Evolutionary conservation across 2,329 filamentous ascomycete species (phyloP).

Genomic region (Penicillium palitans): DNA sequence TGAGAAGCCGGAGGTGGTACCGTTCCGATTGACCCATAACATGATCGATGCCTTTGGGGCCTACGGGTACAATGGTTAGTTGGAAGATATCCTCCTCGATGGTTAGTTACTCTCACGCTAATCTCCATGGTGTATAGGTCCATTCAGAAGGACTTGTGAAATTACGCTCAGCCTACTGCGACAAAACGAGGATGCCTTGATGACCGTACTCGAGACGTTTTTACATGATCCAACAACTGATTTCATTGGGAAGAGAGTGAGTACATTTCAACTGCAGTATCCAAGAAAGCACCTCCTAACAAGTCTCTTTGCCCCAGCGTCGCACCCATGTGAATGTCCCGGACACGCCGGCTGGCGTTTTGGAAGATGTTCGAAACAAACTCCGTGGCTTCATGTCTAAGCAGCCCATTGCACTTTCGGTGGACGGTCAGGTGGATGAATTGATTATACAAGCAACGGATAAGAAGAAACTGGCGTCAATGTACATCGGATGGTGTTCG

Average conservation of each 20-base stretch:
- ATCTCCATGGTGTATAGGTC: slow-evolving; percentile 49
- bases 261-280: slow-evolving; percentile 1
- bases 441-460: slow-evolving; percentile 84
- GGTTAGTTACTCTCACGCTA: slow-evolving; percentile 1
- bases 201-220: slow-evolving; percentile 97
- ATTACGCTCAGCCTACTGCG: slow-evolving; percentile 80
- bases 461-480: slow-evolving; percentile 74
- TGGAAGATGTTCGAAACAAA: slow-evolving; percentile 86
- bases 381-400: slow-evolving; percentile 78
- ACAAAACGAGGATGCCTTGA: slow-evolving; percentile 91
- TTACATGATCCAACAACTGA: slow-evolving; percentile 96
- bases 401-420: slow-evolving; percentile 88
- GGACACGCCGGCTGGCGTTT: slow-evolving; percentile 73
- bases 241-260: slow-evolving; percentile 71
- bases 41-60: slow-evolving; percentile 98
- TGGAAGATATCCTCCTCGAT: background rate
- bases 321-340: slow-evolving; percentile 56
- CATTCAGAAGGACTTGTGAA: slow-evolving; percentile 88
- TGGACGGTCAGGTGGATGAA: slow-evolving; percentile 97
- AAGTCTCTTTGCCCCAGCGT: slow-evolving; percentile 40
- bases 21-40: slow-evolving; percentile 96
- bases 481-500: slow-evolving; percentile 96
- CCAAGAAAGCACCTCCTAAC: background rate
- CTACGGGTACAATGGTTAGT: slow-evolving; percentile 75
- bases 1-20: slow-evolving; percentile 88